A percentile compares a stretch with the other conserved stretches of the same genome.
Evolutionary conservation across 2,329 filamentous ascomycete species (phyloP).

Genomic region (Stachybotrys chartarum): DNA sequence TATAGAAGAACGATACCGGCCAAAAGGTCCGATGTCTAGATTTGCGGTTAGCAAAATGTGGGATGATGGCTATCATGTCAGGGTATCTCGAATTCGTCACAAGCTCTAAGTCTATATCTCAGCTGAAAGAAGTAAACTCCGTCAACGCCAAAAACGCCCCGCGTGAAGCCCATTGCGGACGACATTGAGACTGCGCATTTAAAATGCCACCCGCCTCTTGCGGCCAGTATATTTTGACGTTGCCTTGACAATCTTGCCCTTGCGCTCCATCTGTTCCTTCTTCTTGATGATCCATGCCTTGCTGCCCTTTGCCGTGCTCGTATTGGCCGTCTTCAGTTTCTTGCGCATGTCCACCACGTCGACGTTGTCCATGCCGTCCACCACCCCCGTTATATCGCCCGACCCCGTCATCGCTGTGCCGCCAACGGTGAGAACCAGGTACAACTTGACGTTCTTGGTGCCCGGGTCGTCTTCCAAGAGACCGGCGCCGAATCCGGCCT

Average conservation of each 20-base stretch:
- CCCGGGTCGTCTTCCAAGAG: conserved; percentile 91
- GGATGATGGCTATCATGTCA: not conserved
- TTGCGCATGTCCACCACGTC: conserved; percentile 68
- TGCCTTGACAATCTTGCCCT: conserved; percentile 89
- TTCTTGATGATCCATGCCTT: conserved; percentile 80
- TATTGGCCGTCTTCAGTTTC: conserved; percentile 37
- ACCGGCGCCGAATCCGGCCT: conserved; percentile 91
- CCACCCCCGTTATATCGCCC: conserved; percentile 84
- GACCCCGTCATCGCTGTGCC: conserved; percentile 43
- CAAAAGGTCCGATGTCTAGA: too few relatives aligned
- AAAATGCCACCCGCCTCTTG: conserved; percentile 76
- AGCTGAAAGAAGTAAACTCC: not conserved
- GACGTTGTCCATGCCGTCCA: conserved; percentile 82
- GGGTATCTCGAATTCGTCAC: conserved; percentile 1
- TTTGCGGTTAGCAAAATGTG: not conserved
- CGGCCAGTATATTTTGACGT: conserved; percentile 91
- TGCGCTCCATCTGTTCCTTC: conserved; percentile 88
- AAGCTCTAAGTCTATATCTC: conserved; percentile 1
- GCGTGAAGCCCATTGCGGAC: not conserved
- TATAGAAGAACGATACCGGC: too few relatives aligned
- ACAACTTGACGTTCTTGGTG: conserved; percentile 96
- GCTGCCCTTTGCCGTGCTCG: conserved; percentile 67
- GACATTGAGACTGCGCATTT: conserved; percentile 3
- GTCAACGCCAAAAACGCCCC: conserved; percentile 10
- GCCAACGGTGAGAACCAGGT: conserved; percentile 88